A percentile compares a stretch with the other conserved stretches of the same genome.
Evolutionary conservation across 345 rosid species (phyloP).

Genomic region (Acer campestre): DNA sequence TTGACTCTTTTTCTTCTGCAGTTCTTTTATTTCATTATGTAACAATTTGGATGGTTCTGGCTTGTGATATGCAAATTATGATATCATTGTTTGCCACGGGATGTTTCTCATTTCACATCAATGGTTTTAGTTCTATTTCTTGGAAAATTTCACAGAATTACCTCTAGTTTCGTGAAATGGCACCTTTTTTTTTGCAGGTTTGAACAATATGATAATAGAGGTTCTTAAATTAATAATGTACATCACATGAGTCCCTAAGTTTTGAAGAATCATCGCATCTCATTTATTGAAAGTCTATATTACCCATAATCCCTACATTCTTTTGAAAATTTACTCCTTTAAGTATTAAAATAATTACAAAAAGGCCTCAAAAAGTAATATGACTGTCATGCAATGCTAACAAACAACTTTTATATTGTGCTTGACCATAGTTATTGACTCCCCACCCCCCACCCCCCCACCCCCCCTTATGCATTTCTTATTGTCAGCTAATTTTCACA

Average conservation of each 20-base stretch:
- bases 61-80: neutral
- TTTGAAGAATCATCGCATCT: neutral
- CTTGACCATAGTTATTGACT: neutral
- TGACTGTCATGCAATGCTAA: neutral
- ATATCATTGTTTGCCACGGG: neutral
- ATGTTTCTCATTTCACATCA: neutral
- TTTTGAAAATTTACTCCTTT: neutral
- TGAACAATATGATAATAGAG: neutral
- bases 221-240: neutral
- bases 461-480: neutral
- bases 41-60: neutral
- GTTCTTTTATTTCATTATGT: neutral
- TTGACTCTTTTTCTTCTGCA: neutral
- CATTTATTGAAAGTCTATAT: neutral
- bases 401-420: neutral
- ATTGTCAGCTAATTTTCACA: neutral
- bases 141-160: neutral
- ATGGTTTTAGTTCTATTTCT: neutral
- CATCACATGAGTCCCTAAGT: neutral
- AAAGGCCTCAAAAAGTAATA: neutral
- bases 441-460: too few relatives aligned
- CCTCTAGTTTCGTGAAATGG: neutral
- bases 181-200: neutral
- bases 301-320: neutral
- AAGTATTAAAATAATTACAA: neutral